These are phyloP conservation scores for Rostrohypoxylon terebratum DNA, from an alignment of 495 filamentous ascomycete genomes.

Conservation along the genomic window DNA sequence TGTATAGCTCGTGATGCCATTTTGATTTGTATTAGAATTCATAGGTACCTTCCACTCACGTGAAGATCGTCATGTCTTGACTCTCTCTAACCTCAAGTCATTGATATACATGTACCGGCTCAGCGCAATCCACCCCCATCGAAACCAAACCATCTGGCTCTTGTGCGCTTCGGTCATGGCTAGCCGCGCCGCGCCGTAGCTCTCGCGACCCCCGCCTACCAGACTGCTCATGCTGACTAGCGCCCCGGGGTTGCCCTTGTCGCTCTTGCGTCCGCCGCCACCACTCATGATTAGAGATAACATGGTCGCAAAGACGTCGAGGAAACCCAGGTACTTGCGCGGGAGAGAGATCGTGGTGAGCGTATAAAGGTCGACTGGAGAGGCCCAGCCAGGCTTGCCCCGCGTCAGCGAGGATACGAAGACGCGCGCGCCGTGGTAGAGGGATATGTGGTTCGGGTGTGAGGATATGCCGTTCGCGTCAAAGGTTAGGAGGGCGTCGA, in stretches of 20 bases:
- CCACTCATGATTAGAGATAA: conserved; percentile 56
- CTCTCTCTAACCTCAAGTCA: conserved; percentile 76
- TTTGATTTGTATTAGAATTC: background rate
- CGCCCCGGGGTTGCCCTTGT: conserved; percentile 60
- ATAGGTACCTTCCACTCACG: background rate
- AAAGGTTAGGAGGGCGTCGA: conserved; percentile 90
- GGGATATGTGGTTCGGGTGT: conserved; percentile 91
- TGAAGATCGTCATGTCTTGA: conserved; percentile 37
- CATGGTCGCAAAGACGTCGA: conserved; percentile 79
- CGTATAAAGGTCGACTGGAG: conserved; percentile 85
- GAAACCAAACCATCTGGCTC: conserved; percentile 99
- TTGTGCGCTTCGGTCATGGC: conserved; percentile 90
- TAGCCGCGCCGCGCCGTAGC: conserved; percentile 70
- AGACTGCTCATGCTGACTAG: conserved; percentile 77
- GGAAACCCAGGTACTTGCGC: conserved; percentile 82
- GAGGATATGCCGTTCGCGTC: conserved; percentile 80
- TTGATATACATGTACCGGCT: conserved; percentile 97
- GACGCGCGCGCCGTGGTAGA: conserved; percentile 81
- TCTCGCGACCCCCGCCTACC: conserved; percentile 61
- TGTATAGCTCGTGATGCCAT: background rate
- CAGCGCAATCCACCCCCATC: conserved; percentile 93
- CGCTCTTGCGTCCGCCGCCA: conserved; percentile 33
- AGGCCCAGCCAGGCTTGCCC: conserved; percentile 71
- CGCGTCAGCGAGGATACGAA: conserved; percentile 75
- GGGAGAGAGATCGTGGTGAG: conserved; percentile 74